phyloP scores from a whole-genome alignment of 2,329 filamentous ascomycete genomes.

The Ascochyta clinopodiicola region DNA sequence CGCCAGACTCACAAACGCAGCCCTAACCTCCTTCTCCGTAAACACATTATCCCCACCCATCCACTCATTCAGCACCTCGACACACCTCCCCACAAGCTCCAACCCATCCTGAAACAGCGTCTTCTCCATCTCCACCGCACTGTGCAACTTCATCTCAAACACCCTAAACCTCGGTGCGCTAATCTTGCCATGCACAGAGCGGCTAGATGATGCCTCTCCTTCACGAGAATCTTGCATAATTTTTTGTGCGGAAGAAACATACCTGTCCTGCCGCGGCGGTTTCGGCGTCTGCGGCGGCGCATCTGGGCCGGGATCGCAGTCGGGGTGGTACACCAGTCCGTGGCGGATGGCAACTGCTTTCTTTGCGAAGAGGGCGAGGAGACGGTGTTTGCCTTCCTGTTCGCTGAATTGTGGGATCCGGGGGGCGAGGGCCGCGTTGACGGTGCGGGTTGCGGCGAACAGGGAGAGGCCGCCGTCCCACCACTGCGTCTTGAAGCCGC shows the following conservation, averaged over 20 bases:
- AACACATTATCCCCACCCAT: background rate
- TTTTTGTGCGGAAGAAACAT: background rate
- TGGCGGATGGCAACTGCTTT: background rate
- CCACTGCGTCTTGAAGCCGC: background rate
- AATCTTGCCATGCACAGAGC: background rate
- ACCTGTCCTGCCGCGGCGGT: background rate
- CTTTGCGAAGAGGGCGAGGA: background rate
- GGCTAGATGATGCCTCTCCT: background rate
- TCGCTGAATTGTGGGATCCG: background rate
- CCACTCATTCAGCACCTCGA: background rate
- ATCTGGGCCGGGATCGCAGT: background rate
- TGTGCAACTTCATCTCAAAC: background rate
- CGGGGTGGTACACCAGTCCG: background rate
- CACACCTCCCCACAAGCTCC: background rate
- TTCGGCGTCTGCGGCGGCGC: background rate
- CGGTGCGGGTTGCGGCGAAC: background rate
- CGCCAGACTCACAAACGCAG: background rate
- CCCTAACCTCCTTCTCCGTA: background rate
- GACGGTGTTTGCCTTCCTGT: background rate
- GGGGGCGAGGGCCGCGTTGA: background rate
- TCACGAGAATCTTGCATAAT: background rate
- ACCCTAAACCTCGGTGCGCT: background rate
- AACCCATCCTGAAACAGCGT: background rate
- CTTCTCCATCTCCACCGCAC: background rate
- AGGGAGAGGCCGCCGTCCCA: background rate